Base-by-base conservation (phyloP, 148 eudicot genomes). In the Fagopyrum esculentum region DNA sequence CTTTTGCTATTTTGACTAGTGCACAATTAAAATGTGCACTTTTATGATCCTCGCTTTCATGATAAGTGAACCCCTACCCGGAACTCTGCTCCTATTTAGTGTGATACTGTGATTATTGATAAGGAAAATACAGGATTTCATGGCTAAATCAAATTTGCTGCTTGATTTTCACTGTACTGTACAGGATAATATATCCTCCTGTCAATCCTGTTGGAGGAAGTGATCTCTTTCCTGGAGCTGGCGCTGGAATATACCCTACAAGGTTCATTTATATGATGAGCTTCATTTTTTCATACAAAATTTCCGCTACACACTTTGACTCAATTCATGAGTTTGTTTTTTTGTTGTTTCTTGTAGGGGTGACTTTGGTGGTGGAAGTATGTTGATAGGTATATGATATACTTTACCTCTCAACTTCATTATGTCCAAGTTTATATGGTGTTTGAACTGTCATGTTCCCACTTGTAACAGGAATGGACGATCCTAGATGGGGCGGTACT, bases 211-310 rank as follows among this genome's bases (percentile, higher is more conserved):
- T 75, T 19, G 93, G 90, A 47, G 86, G 89, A 63, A 82, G 88
- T 75, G 97, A 95, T 81, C 92, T 90, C 72, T 82, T 75, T 77
- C 98, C 98, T 45, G 89, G 92, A 48, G 79, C 88, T 56, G 92
- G 89, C 69, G 96, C 98, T 74, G 98, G 98, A 80, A 80, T 88
- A 74, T 95, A 81, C 75, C 98, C 98, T 43, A 61, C 88, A 12
- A 88, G 98, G 96, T 95, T 69, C 45, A 52, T 73, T 52, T 44
- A 73, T 46, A 55, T 44, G 15, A 30, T 73, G 52, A 48, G 7
- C 69, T 6, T 73, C 49, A 49, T 59, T 22, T 15, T 19, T 56
- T 6, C 26, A 63, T 64, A 12, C 22, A 48, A 60, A 55, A 61
- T 13, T n/a, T 68, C 56, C 46, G 55, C 30, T 64, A 40, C 71